Evolutionary conservation across 768 basidiomycete species (phyloP).

Genomic region (Strobilomyces dryophilus): DNA sequence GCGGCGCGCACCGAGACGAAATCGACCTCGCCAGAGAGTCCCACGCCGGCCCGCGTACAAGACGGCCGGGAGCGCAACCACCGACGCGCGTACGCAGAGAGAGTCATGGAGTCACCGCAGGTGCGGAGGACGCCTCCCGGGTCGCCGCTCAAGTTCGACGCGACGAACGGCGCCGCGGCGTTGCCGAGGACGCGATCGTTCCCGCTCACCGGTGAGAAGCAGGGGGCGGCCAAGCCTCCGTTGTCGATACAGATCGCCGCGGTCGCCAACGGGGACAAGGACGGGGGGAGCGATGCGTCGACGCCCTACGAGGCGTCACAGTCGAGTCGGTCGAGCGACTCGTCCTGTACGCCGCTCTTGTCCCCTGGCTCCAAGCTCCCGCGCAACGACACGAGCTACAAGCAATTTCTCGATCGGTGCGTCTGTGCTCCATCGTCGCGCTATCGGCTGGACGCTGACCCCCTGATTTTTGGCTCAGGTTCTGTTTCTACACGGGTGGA

Average conservation of each 20-base stretch:
- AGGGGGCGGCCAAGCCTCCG: slow-evolving; percentile 1
- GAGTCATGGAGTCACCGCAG: slow-evolving; percentile 27
- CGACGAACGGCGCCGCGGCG: slow-evolving; percentile 16
- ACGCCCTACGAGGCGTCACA: slow-evolving; percentile 47
- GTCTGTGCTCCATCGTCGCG: slow-evolving; percentile 11
- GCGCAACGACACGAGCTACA: slow-evolving; percentile 43
- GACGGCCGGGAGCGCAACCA: slow-evolving; percentile 42
- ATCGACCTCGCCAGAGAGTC: slow-evolving; percentile 3
- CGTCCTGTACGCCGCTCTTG: slow-evolving; percentile 40
- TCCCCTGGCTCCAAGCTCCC: slow-evolving; percentile 35
- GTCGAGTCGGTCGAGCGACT: slow-evolving; percentile 41
- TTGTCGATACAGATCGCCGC: slow-evolving; percentile 11
- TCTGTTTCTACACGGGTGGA: slow-evolving; percentile 76
- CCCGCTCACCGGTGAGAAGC: slow-evolving; percentile 19
- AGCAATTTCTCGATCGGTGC: slow-evolving; percentile 61
- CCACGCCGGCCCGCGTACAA: slow-evolving; percentile 6
- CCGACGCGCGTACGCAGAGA: slow-evolving; percentile 54
- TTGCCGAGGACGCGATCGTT: slow-evolving; percentile 36
- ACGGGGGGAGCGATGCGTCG: slow-evolving; percentile 33
- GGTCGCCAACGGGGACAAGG: neutral
- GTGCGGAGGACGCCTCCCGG: slow-evolving; percentile 49
- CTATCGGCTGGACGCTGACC: slow-evolving; percentile 1
- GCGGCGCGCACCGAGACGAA: slow-evolving; percentile 11
- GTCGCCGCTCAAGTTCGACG: slow-evolving; percentile 33
- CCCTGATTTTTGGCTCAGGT: slow-evolving; percentile 37